phyloP scores from a whole-genome alignment of 2,329 filamentous ascomycete genomes.

The Lanzia echinophila region DNA sequence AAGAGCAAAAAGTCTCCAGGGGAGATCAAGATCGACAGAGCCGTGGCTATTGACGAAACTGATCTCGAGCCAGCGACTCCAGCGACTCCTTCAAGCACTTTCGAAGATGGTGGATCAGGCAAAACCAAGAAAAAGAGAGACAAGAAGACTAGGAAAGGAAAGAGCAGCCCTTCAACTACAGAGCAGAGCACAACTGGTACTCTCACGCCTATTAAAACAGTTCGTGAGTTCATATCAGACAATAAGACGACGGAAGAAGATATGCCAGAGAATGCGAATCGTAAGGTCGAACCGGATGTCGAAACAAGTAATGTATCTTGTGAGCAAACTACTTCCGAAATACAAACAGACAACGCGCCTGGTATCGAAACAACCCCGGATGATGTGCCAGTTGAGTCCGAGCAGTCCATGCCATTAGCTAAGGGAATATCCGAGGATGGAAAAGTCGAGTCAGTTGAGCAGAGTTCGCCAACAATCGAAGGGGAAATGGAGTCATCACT shows the following conservation, averaged over 20 bases:
- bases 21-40: not conserved
- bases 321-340: not conserved
- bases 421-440: not conserved
- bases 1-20: not conserved
- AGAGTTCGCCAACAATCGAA: not conserved
- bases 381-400: not conserved
- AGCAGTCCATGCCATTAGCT: not conserved
- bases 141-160: not conserved
- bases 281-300: not conserved
- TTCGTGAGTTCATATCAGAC: not conserved
- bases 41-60: not conserved
- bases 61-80: not conserved
- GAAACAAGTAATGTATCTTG: not conserved
- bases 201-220: not conserved
- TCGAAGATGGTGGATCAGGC: not conserved
- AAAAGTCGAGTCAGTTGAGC: not conserved
- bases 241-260: not conserved
- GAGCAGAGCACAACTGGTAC: not conserved
- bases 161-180: not conserved
- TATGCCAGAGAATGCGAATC: not conserved
- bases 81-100: not conserved
- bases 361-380: not conserved
- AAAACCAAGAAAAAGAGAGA: not conserved
- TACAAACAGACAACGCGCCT: not conserved
- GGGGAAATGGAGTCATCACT: too few species aligned